Evolutionary conservation across 768 basidiomycete genomes (phyloP).

Genomic region (Kwoniella europaea): DNA sequence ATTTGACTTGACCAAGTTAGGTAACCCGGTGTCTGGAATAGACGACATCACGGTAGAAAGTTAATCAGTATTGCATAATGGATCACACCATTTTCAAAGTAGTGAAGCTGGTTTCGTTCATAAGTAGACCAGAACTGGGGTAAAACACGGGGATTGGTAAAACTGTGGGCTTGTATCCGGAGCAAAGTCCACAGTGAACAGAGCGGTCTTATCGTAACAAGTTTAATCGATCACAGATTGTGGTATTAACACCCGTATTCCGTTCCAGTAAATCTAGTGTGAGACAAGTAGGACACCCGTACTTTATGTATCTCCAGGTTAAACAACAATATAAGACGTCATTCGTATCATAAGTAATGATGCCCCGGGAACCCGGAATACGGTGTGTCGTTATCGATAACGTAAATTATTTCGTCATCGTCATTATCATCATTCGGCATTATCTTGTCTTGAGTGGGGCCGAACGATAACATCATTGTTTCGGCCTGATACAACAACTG

Average conservation of each 20-base stretch:
- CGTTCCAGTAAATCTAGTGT: background rate
- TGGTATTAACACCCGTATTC: background rate
- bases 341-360: background rate
- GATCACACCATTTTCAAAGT: background rate
- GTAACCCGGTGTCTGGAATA: conserved; percentile 17
- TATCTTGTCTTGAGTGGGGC: background rate
- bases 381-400: background rate
- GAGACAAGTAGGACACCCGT: background rate
- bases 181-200: no score
- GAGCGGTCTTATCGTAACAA: no score
- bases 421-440: background rate
- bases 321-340: background rate
- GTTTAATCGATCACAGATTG: no score
- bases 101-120: background rate
- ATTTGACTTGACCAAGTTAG: background rate
- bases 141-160: no score
- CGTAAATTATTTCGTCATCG: background rate
- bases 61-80: background rate
- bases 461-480: background rate
- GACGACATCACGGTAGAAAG: background rate
- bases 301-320: background rate
- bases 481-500: background rate
- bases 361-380: background rate
- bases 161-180: no score
- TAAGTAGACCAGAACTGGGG: background rate